A percentile compares a stretch with the other conserved stretches of the same genome.
These are phyloP conservation scores for Claviceps humidiphila DNA, from an alignment of 2,329 filamentous ascomycete genomes.

Conservation along the genomic window DNA sequence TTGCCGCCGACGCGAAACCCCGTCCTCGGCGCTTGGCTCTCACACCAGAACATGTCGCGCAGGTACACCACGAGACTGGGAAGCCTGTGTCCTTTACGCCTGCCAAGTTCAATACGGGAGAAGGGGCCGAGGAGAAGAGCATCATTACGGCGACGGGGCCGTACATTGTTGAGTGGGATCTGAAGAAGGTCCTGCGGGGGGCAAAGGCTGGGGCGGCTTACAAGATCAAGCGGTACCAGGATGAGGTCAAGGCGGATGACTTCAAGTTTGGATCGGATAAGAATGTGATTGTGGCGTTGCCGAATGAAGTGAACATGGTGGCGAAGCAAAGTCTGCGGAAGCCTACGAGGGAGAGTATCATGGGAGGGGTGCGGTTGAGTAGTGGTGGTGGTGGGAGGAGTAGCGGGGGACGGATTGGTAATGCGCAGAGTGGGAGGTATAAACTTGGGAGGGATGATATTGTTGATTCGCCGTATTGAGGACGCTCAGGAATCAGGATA, in stretches of 20 bases:
- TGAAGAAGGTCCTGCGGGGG: conserved; percentile 76
- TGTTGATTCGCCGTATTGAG: conserved; percentile 57
- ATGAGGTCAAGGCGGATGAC: conserved; percentile 95
- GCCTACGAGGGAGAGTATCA: conserved; percentile 88
- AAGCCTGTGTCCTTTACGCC: conserved; percentile 76
- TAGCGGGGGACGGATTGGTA: conserved; percentile 38
- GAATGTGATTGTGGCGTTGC: conserved; percentile 92
- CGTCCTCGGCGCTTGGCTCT: conserved; percentile 82
- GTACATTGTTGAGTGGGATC: conserved; percentile 91
- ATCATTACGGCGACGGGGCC: conserved; percentile 95
- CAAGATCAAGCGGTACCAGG: conserved; percentile 88
- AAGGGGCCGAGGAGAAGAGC: conserved; percentile 70
- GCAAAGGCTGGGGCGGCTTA: conserved; percentile 82
- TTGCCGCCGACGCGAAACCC: conserved; percentile 85
- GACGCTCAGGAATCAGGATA: no score
- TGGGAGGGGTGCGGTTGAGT: conserved; percentile 39
- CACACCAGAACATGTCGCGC: conserved; percentile 83
- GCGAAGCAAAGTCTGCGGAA: conserved; percentile 71
- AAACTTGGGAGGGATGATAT: conserved; percentile 72
- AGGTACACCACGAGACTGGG: conserved; percentile 94
- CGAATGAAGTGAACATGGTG: conserved; percentile 98
- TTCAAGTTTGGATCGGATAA: conserved; percentile 96
- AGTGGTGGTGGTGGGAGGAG: conserved; percentile 23
- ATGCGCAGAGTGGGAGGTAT: conserved; percentile 45
- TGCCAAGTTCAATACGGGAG: conserved; percentile 85